Base-by-base conservation (phyloP, 257 asterid species). In the Ehretia macrophylla region DNA sequence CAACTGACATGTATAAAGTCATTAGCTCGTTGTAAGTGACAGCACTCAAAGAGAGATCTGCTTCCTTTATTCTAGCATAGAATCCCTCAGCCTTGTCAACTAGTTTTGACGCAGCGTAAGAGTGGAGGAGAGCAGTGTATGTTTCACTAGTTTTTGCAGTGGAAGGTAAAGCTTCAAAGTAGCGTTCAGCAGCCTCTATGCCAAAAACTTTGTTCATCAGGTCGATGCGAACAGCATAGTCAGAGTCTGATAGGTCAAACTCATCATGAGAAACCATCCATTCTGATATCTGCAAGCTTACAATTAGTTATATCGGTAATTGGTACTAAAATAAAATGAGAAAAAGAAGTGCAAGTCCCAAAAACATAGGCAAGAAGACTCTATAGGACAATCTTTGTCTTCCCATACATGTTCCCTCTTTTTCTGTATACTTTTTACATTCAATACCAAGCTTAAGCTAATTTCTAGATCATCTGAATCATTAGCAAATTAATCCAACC, bases 101-200 rank as follows among this genome's bases (percentile, higher is more conserved):
- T 60, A 79, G 85, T 81, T 82, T 88, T 14, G 73, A 70, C 8
- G 73, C 67, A 9, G 97, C 99, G 54, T 82, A 92, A 6, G 85
- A 86, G 68, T 92, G 99, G 58, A 92, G 96, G 64, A 92, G 95
- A 63, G 97, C 95, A 21, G 99, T 92, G 77, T 81, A 88, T 22
- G 97, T 86, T 71, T 86, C 95, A 11, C 68, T 71, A n/a, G 99
- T 83, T 79, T 86, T 88, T 18, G 70, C 80, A 8, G 76, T 45
- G 45, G 83, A 61, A 27, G 94, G 97, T 20, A 92, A 82, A 38
- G 62, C 87, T 67, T 85, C 94, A 49, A 92, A 92, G 76, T 88
- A 92, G 67, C 96, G 87, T 50, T 92, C 97, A 23, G 99, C 96
- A 64, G 94, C 86, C 66, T 88, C 88, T 48, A 88, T 79, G 65